Percentiles rank a stretch among this genome's conserved stretches.
phyloP scores from a whole-genome alignment of 2,329 filamentous ascomycete species.

The Fusarium sp. region DNA sequence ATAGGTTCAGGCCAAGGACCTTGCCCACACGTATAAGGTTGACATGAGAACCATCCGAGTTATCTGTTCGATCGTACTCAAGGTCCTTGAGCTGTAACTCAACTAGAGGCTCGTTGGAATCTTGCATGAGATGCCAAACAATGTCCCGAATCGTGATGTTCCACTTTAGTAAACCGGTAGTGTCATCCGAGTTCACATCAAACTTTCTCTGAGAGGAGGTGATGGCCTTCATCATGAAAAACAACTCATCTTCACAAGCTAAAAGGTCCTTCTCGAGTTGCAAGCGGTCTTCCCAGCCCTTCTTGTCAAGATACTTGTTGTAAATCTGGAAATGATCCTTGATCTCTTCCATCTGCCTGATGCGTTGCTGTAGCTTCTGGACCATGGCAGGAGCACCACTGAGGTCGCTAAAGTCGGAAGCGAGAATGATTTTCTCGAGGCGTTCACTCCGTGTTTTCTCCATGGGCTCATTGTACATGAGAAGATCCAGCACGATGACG shows the following conservation, averaged over 20 bases:
- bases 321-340: constrained; percentile 97
- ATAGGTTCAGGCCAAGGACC: constrained; percentile 88
- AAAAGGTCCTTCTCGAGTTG: constrained; percentile 90
- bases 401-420: constrained; percentile 97
- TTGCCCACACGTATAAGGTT: constrained; percentile 91
- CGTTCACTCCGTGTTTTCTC: constrained; percentile 98
- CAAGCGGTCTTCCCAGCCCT: constrained; percentile 91
- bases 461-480: constrained; percentile 95
- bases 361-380: constrained; percentile 88
- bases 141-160: constrained; percentile 95
- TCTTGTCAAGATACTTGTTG: constrained; percentile 84
- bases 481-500: constrained; percentile 94
- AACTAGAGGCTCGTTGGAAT: constrained; percentile 87
- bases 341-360: constrained; percentile 94
- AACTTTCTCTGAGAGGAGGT: constrained; percentile 93
- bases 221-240: constrained; percentile 99
- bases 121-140: constrained; percentile 95
- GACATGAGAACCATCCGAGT: constrained; percentile 95
- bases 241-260: constrained; percentile 93
- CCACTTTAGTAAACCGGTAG: constrained; percentile 87
- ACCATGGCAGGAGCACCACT: constrained; percentile 95
- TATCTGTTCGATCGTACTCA: constrained; percentile 94
- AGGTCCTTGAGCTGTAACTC: constrained; percentile 94
- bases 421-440: constrained; percentile 98
- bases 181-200: constrained; percentile 74